A percentile compares a stretch with the other conserved stretches of the same genome.
Conservation (phyloP, 345 rosid genomes). For the Isatis tinctoria region DNA sequence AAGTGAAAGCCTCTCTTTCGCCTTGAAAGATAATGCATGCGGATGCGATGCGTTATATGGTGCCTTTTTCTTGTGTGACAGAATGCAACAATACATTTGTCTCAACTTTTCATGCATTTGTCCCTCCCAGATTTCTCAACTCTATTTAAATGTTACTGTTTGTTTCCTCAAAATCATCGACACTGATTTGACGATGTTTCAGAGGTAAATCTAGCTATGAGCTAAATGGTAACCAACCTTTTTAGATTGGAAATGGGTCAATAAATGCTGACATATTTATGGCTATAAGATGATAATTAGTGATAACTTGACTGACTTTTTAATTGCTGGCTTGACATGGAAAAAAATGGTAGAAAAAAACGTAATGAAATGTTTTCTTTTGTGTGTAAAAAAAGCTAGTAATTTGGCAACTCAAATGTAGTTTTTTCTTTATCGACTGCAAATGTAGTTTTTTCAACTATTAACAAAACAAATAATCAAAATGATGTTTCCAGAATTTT, state of each 20-base stretch:
- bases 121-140: background rate
- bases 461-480: background rate
- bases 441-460: background rate
- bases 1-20: background rate
- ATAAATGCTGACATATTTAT: background rate
- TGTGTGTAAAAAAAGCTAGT: background rate
- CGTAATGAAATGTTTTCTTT: background rate
- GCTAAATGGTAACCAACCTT: background rate
- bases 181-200: background rate
- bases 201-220: background rate
- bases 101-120: conserved; percentile 14
- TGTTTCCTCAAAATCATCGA: conserved; percentile 21
- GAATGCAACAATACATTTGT: conserved; percentile 12
- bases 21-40: background rate
- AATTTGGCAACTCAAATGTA: background rate
- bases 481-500: background rate
- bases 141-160: background rate
- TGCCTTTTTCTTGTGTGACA: background rate
- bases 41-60: conserved; percentile 8
- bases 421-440: background rate
- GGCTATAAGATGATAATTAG: background rate
- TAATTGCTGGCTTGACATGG: background rate
- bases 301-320: background rate
- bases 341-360: background rate
- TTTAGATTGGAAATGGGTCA: background rate